A percentile compares a stretch with the other conserved stretches of the same genome.
Conservation (phyloP, 2,329 filamentous ascomycete genomes). For the Diaporthe aspalathi region DNA sequence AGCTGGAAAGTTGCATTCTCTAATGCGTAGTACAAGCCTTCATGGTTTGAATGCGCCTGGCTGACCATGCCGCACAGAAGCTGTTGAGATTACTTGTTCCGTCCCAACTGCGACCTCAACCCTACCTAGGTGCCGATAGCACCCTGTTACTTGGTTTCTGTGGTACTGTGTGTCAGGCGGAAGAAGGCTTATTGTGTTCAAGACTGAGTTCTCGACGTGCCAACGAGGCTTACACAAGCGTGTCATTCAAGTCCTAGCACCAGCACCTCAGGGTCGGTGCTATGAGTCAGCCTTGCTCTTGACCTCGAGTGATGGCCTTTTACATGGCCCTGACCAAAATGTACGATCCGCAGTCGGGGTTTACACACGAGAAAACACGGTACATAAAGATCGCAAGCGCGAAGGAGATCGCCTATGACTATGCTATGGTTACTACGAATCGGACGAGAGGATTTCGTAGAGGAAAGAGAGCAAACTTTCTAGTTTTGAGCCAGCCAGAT, state of each 20-base stretch:
- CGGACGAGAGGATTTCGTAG: background rate
- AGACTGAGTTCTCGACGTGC: background rate
- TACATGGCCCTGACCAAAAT: background rate
- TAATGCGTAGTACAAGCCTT: background rate
- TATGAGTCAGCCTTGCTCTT: background rate
- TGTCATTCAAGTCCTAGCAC: background rate
- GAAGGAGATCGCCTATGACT: too few species aligned
- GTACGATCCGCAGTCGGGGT: background rate
- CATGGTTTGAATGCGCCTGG: background rate
- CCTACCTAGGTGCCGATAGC: constrained; percentile 4
- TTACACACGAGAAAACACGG: background rate
- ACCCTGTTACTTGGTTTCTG: background rate
- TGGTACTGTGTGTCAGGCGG: background rate
- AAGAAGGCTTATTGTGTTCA: background rate
- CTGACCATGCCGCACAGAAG: background rate
- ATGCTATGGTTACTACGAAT: background rate
- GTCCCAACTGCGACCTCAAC: background rate
- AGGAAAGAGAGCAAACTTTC: background rate
- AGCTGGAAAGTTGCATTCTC: background rate
- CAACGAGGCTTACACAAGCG: background rate
- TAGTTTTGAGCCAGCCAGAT: too few species aligned
- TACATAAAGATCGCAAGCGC: too few species aligned
- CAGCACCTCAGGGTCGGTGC: background rate
- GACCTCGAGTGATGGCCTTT: background rate
- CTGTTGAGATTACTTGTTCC: background rate